Conservation (phyloP, 371 early-diverging fungal genomes). For the Mortierella polycephala region DNA sequence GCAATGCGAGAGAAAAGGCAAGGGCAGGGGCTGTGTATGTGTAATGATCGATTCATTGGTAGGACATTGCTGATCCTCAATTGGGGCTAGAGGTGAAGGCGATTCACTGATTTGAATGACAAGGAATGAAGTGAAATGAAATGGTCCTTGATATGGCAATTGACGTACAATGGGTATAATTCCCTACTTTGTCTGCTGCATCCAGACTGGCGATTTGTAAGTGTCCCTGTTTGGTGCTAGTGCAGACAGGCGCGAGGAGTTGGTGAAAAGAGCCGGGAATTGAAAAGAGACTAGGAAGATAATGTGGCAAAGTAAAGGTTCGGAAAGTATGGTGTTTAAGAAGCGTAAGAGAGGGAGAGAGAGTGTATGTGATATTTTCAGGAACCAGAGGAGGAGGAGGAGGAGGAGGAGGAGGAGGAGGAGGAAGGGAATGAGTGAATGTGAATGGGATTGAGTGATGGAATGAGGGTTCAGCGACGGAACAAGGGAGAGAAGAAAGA, state of each 20-base stretch:
- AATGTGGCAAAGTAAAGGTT: not conserved
- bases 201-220: not conserved
- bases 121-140: no score
- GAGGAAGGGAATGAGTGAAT: not conserved
- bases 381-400: not conserved
- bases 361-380: not conserved
- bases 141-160: no score
- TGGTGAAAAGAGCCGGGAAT: not conserved
- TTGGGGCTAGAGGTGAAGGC: no score
- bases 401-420: not conserved
- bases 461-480: not conserved
- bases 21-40: no score
- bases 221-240: not conserved
- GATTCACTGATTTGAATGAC: no score
- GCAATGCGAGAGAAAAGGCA: no score
- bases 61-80: no score
- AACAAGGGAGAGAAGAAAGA: no score
- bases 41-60: no score
- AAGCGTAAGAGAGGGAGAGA: not conserved
- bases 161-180: no score
- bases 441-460: not conserved
- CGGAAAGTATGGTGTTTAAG: not conserved
- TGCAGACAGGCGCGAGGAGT: not conserved
- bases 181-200: not conserved
- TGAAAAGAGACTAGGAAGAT: not conserved